These are phyloP conservation scores for Salix suchowensis DNA, from an alignment of 345 rosid species.

Conservation along the genomic window DNA sequence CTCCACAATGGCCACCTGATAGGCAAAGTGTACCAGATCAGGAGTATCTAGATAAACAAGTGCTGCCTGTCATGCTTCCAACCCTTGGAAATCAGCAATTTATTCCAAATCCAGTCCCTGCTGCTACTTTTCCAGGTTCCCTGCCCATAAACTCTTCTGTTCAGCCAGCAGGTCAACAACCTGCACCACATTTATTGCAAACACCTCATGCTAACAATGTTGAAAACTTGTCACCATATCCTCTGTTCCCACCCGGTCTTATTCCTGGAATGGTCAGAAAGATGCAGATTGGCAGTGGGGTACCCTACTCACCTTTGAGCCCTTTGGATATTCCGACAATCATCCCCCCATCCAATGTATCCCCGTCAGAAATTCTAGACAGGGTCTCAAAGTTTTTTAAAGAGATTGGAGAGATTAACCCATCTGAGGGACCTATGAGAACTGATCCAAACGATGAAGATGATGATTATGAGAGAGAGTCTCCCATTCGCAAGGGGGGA, in stretches of 20 bases:
- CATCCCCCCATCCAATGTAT: slow-evolving; percentile 73
- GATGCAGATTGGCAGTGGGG: slow-evolving; percentile 98
- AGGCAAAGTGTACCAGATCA: slow-evolving; percentile 43
- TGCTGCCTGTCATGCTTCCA: slow-evolving; percentile 30
- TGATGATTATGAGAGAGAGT: slow-evolving; percentile 61
- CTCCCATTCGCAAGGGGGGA: slow-evolving; percentile 70
- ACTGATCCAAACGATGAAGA: slow-evolving; percentile 57
- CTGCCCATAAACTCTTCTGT: slow-evolving; percentile 52
- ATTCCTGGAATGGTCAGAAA: slow-evolving; percentile 98
- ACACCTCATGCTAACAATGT: slow-evolving; percentile 37
- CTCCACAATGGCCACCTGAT: slow-evolving; percentile 59
- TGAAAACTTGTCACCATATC: slow-evolving; percentile 85
- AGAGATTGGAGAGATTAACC: slow-evolving; percentile 89
- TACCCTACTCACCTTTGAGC: slow-evolving; percentile 89
- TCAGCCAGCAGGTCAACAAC: slow-evolving; percentile 44
- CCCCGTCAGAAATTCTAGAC: slow-evolving; percentile 73
- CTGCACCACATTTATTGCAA: slow-evolving; percentile 26
- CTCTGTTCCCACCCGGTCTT: slow-evolving; percentile 95
- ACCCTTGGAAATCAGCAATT: slow-evolving; percentile 55
- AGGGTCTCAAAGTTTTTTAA: slow-evolving; percentile 88
- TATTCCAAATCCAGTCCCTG: slow-evolving; percentile 50
- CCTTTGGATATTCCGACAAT: slow-evolving; percentile 93
- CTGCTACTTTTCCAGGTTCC: slow-evolving; percentile 58
- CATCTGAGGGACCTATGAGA: slow-evolving; percentile 72
- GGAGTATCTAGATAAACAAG: slow-evolving; percentile 51